A percentile compares a stretch with the other conserved stretches of the same genome.
Conservation (phyloP, 805 yeast species). For the Osmozyma mogii region DNA sequence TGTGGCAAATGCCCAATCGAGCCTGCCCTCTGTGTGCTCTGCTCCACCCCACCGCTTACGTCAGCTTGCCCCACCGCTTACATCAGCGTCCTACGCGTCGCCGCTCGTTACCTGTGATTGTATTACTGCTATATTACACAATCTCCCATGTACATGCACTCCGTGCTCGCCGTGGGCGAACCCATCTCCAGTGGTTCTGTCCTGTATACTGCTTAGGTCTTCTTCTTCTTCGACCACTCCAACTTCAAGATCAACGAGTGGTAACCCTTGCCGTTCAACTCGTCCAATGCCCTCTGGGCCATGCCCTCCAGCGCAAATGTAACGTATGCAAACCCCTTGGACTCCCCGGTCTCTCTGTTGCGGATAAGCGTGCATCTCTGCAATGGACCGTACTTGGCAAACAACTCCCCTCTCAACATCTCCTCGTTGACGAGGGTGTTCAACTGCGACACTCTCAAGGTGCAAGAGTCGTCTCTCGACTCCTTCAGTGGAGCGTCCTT, state of each 20-base stretch:
- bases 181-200: too few relatives aligned
- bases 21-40: too few relatives aligned
- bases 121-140: too few relatives aligned
- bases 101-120: too few relatives aligned
- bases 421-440: conserved; percentile 79
- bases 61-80: too few relatives aligned
- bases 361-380: conserved; percentile 78
- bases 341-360: conserved; percentile 88
- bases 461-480: conserved; percentile 73
- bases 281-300: conserved; percentile 74
- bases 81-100: too few relatives aligned
- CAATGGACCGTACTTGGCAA: conserved; percentile 56
- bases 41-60: too few relatives aligned
- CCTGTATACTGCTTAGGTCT: conserved; percentile 18
- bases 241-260: conserved; percentile 66
- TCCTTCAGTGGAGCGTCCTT: conserved; percentile 38
- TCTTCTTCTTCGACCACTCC: conserved; percentile 42
- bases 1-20: too few relatives aligned
- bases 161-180: too few relatives aligned
- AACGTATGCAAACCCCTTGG: conserved; percentile 94
- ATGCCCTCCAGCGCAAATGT: conserved; percentile 58
- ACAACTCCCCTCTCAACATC: conserved; percentile 64
- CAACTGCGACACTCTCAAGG: conserved; percentile 86
- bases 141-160: too few relatives aligned
- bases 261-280: conserved; percentile 84